Evolutionary conservation across 805 yeast genomes (phyloP), one percentile per base, ranked within the genome.

Genomic region (Kuraishia piskuri): DNA sequence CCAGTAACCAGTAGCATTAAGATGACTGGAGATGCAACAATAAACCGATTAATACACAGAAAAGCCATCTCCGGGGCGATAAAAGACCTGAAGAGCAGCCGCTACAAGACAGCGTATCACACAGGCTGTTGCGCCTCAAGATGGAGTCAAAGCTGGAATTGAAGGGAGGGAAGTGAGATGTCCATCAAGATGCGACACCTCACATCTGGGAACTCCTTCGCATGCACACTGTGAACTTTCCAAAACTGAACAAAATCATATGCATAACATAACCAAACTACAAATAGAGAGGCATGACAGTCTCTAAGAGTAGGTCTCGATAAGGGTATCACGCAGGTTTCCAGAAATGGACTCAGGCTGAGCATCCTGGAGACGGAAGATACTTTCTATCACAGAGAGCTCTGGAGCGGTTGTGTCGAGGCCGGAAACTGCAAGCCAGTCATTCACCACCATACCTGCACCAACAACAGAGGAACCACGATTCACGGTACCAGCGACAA

Each of bases 331-430:
- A 74, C 96, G 86, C 73, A 89, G 79, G 75, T 86, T 82, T 62
- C 90, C 88, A 53, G 90, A 78, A 58, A 89, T 88, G 54, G 91
- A 77, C 58, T 88, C 94, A 58, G 96, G 96, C 68, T 86, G 88
- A 57, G 90, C 92, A 65, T 89, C 96, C 70, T 90, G 95, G 62
- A 89, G 77, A 74, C 90, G 86, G 83, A 92, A 95, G 62, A 94
- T 95, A 68, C 96, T 86, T 76, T 95, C 99, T 60, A 94, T 82
- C 56, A 94, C 99, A 62, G 96, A 90, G 66, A 94, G 78, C 73
- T 94, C 99, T 50, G 99, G 97, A 50, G 99, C 98, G 59, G 99
- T 91, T 55, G 99, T 94, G 73, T 94, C 98, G 62, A 89, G 79
- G 59, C 99, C 99, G 50, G 96, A 79, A 47, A 95, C 98, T 26